Conservation (phyloP, 176 grass and related monocot genomes). For the Oryza meyeriana region DNA sequence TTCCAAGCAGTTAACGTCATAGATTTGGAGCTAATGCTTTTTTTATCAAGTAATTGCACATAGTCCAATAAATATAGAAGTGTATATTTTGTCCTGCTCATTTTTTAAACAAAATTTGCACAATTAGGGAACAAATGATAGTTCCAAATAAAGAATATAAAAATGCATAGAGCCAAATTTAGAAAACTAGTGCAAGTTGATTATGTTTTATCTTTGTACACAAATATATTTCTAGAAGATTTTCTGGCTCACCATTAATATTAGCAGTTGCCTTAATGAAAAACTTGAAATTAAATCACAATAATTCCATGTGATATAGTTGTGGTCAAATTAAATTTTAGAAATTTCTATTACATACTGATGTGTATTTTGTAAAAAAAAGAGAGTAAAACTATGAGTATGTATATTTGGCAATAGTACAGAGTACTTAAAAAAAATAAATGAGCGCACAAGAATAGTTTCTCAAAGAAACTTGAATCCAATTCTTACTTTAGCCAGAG, state of each 20-base stretch:
- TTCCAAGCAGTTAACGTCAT: neutral
- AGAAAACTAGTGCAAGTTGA: neutral
- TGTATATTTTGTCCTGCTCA: neutral
- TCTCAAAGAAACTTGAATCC: neutral
- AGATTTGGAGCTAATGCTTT: neutral
- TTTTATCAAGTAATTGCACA: neutral
- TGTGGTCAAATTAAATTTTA: neutral
- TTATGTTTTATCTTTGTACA: neutral
- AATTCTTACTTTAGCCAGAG: constrained; percentile 21
- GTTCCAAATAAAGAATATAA: neutral
- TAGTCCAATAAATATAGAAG: neutral
- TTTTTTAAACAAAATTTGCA: neutral
- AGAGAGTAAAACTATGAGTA: neutral
- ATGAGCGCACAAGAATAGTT: neutral
- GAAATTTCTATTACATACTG: neutral
- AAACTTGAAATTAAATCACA: neutral
- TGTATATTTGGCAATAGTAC: neutral
- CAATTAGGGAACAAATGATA: neutral
- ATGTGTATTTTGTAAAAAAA: neutral
- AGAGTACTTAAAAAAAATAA: neutral
- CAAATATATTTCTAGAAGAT: neutral
- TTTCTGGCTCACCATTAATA: neutral
- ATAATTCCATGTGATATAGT: neutral
- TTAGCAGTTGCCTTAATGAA: neutral
- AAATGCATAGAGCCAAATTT: neutral